Percentiles rank a stretch among this genome's conserved stretches.
phyloP scores from a whole-genome alignment of 23 red algal species.

The Gracilaria caudata region DNA sequence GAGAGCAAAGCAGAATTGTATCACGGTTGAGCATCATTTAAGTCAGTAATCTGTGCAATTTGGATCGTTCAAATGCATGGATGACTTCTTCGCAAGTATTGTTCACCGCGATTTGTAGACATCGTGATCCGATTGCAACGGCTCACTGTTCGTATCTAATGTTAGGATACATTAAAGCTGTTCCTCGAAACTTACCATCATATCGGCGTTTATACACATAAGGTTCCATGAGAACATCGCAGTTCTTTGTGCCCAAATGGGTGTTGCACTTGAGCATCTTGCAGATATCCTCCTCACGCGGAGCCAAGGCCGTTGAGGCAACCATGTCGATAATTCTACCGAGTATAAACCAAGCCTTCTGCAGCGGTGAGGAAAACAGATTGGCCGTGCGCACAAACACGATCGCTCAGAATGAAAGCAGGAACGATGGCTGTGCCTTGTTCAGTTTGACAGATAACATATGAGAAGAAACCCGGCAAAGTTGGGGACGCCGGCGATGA shows the following conservation, averaged over 20 bases:
- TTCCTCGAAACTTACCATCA: conserved; percentile 71
- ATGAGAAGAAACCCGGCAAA: not conserved
- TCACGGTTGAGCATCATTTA: too few relatives aligned
- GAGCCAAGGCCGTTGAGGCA: conserved; percentile 34
- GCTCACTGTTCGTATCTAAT: not conserved
- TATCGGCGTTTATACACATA: conserved; percentile 92
- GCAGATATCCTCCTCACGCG: conserved; percentile 89
- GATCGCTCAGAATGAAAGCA: not conserved
- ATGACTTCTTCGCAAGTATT: too few relatives aligned
- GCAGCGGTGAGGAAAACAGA: not conserved
- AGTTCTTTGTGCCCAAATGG: conserved; percentile 99
- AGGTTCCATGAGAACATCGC: conserved; percentile 95
- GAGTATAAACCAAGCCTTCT: not conserved
- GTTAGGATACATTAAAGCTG: not conserved
- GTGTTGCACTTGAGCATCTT: conserved; percentile 99
- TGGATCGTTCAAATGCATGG: too few relatives aligned
- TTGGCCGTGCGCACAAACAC: not conserved
- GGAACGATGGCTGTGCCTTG: not conserved
- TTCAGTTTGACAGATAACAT: not conserved
- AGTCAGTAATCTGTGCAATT: too few relatives aligned
- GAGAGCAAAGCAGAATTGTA: not conserved
- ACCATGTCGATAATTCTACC: conserved; percentile 28
- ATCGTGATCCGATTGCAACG: not conserved
- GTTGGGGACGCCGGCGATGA: conserved; percentile 17
- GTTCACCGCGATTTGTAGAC: not conserved